phyloP scores from a whole-genome alignment of 768 basidiomycete species.

The Hygrophoropsis aurantiaca region DNA sequence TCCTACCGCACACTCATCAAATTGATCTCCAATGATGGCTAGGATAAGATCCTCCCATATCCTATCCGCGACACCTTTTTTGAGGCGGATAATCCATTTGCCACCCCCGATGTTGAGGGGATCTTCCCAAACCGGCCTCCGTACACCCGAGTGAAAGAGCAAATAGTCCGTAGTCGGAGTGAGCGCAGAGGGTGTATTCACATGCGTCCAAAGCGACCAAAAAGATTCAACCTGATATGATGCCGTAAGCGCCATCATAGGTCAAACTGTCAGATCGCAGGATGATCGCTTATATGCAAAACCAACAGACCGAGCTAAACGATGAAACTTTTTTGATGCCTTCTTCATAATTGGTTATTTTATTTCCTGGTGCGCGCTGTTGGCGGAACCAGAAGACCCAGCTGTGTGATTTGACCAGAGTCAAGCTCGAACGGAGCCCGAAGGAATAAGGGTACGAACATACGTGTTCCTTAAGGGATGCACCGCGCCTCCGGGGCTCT shows the following conservation, averaged over 20 bases:
- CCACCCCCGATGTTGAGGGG: constrained; percentile 84
- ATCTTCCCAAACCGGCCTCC: constrained; percentile 95
- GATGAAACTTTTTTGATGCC: constrained; percentile 91
- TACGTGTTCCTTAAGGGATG: constrained; percentile 88
- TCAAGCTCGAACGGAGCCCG: constrained; percentile 10
- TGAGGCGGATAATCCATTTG: constrained; percentile 93
- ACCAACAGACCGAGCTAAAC: constrained; percentile 72
- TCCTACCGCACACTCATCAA: constrained; percentile 57
- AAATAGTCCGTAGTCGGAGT: constrained; percentile 92
- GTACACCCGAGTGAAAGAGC: constrained; percentile 82
- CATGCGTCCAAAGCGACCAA: constrained; percentile 92
- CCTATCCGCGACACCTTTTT: constrained; percentile 87
- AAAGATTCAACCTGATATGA: constrained; percentile 88
- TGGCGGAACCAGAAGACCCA: constrained; percentile 94
- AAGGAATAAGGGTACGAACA: constrained; percentile 54
- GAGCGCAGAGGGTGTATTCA: constrained; percentile 80
- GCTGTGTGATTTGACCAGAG: constrained; percentile 37
- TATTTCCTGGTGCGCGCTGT: constrained; percentile 86
- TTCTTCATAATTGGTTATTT: constrained; percentile 89
- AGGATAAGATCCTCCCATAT: constrained; percentile 90
- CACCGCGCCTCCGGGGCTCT: constrained; percentile 36
- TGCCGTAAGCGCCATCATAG: not conserved
- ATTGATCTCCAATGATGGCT: constrained; percentile 88
- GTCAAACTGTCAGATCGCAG: constrained; percentile 8
- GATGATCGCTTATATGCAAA: not conserved